These are phyloP conservation scores for Elsinoe batatas DNA, from an alignment of 2,329 filamentous ascomycete genomes.

Conservation along the genomic window DNA sequence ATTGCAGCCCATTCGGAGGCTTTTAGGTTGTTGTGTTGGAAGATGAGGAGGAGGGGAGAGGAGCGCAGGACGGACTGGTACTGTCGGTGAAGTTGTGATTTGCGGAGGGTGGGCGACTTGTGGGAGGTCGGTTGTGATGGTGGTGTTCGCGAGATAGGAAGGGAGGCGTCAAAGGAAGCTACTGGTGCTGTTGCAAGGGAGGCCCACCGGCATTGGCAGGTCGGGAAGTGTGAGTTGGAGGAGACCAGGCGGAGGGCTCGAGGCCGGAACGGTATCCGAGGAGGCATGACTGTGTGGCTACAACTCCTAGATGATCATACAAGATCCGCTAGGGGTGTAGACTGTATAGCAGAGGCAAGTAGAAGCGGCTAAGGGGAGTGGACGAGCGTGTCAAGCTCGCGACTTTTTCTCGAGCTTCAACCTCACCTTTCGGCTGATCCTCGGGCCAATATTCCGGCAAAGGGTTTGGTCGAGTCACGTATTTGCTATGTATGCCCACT, in stretches of 20 bases:
- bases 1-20: conserved; percentile 66
- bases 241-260: conserved; percentile 25
- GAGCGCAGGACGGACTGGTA: conserved; percentile 84
- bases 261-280: conserved; percentile 38
- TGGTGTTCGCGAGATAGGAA: conserved; percentile 43
- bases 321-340: too few species aligned
- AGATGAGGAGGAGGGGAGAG: conserved; percentile 74
- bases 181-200: conserved; percentile 42
- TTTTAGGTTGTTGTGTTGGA: conserved; percentile 69
- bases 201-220: conserved; percentile 38
- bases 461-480: conserved; percentile 5
- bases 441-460: background rate
- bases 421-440: conserved; percentile 4
- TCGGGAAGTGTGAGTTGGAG: conserved; percentile 22
- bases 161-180: conserved; percentile 38
- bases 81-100: conserved; percentile 76
- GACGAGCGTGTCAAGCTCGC: background rate
- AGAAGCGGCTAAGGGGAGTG: background rate
- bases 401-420: conserved; percentile 5
- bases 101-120: conserved; percentile 75
- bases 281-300: conserved; percentile 37
- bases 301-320: background rate
- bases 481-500: background rate
- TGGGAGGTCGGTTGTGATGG: conserved; percentile 76
- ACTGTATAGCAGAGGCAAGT: background rate